Base-by-base conservation (phyloP, 352 stramenopile genomes). In the Phytophthora parvispora region DNA sequence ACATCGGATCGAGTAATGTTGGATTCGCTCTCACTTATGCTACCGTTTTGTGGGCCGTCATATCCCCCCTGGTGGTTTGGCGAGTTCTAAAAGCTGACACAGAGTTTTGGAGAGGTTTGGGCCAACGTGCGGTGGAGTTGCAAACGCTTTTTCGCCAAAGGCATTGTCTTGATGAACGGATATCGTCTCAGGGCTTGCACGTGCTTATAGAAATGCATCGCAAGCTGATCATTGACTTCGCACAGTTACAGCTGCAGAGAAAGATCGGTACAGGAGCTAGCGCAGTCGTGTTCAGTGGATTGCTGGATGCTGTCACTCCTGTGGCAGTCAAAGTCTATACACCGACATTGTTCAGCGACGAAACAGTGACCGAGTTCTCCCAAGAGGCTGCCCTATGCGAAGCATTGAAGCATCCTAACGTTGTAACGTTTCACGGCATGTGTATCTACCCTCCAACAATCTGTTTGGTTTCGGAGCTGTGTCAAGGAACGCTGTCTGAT, bases 211-310 rank as follows among this genome's bases (percentile, higher is more conserved):
- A 93, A 56, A 90, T 90, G 79, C 75, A 93, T 47, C 81, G 80
- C 28, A 87, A 89, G 53, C 79, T 85, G 50, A 87, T 93, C 34
- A 89, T 96, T 24, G 86, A 96, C 61, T 96, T 94, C 60, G 81
- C 81, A 1, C 71, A 90, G 55, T 63, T 96, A 6, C 63, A 92
- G 29, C 51, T 94, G n/a, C 60, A 84, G 45, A 67, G 69, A 6
- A 70, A 81, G 50, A 91, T 96, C 24, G 83, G 81, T 6, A 60
- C 57, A 12, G 85, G 85, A 1, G 58, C 63, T 12, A 84, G 66
- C 22, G 81, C 80, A 20, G 67, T 83, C 12, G 83, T 93, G 22
- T 91, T 84, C 57, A 71, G 64, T 31, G 85, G 81, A 18, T 28
- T 74, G 15, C 51, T 87, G 18, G 53, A 77, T 36, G 70, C 72